phyloP scores from a whole-genome alignment of 208 protist species.

The Herpetomonas muscarum region DNA sequence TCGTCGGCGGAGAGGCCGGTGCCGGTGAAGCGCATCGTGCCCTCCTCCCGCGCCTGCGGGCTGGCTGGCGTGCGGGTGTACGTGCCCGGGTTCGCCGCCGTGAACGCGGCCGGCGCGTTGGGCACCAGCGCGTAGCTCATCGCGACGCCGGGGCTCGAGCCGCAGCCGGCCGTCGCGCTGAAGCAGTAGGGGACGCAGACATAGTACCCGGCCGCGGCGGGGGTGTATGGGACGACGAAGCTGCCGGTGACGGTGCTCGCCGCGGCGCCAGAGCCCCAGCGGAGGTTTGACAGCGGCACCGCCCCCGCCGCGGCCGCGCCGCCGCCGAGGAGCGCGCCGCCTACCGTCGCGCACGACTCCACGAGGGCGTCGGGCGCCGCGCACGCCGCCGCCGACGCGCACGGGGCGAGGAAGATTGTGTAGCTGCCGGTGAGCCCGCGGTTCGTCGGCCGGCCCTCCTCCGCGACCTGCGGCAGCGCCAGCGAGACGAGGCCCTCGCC shows the following conservation, averaged over 20 bases:
- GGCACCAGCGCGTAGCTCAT: conserved; percentile 72
- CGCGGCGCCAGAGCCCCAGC: conserved; percentile 6
- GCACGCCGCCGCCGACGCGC: conserved; percentile 32
- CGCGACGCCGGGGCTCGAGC: conserved; percentile 18
- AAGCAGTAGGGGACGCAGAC: conserved; percentile 85
- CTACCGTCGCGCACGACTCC: conserved; percentile 30
- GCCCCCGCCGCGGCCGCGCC: conserved; percentile 7
- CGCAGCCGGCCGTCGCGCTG: conserved; percentile 19
- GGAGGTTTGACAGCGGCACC: conserved; percentile 24
- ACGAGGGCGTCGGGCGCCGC: conserved; percentile 33
- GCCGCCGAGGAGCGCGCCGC: conserved; percentile 3
- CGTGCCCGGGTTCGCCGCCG: conserved; percentile 37
- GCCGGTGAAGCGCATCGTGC: conserved; percentile 54
- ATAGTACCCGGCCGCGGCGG: conserved; percentile 44
- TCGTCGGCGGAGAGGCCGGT: conserved; percentile 41
- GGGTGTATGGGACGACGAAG: conserved; percentile 66
- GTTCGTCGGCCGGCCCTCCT: conserved; percentile 47
- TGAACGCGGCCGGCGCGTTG: conserved; percentile 31
- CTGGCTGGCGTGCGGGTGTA: conserved; percentile 58
- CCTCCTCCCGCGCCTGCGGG: conserved; percentile 68
- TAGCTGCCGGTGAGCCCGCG: conserved; percentile 41
- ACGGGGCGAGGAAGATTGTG: conserved; percentile 68
- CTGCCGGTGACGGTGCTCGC: conserved; percentile 22
- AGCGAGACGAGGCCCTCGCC: conserved; percentile 58
- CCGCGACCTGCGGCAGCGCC: conserved; percentile 28